Evolutionary conservation across 2,329 filamentous ascomycete genomes (phyloP), one percentile per base, ranked within the genome.

Genomic region (Sporothrix luriei): DNA sequence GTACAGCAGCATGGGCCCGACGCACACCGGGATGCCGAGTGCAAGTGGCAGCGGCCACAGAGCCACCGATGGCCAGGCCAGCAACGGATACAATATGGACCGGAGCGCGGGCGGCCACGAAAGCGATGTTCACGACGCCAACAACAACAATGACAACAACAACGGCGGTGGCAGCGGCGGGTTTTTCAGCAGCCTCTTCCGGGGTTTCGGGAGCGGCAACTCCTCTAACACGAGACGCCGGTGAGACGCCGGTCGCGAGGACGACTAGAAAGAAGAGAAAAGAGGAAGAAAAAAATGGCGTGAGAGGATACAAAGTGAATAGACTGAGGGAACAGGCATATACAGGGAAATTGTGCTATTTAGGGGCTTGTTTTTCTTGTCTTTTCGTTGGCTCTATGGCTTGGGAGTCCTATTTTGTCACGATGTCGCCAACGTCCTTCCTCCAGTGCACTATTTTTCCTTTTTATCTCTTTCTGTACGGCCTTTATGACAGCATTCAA

Each of bases 151-250:
- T 61, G 33, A 40, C 68, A 65, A 54, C 40, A 68, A 46, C 61
- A 52, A 5, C 61, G 54, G 33, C 40, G 16, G 11, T 38, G 62
- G 66, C n/a, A 51, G 40, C 54, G 19, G 57, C 52, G 43, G 40
- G 9, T 29, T 46, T 11, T 55, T 49, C 4, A 66, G 51, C 26
- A 55, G 54, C 16, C 48, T 71, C 16, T 55, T 59, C 19, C 59
- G 66, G 3, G 55, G 49, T 14, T 48, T 57, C 11, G 52, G 66
- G 5, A 10, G 33, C 40, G 38, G 68, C 21, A 40, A 51, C 48
- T 38, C 61, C 24, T 66, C 69, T 19, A 69, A 52, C 24, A 21
- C 68, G 16, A 21, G 70, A 26, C 64, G 70, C n/a, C 70, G 68
- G 43, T 51, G 48, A 33, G 33, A 9, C 33, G 33, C 33, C 6